Evolutionary conservation across 306 rosid genomes (phyloP).

Genomic region (Vigna trinervia): DNA sequence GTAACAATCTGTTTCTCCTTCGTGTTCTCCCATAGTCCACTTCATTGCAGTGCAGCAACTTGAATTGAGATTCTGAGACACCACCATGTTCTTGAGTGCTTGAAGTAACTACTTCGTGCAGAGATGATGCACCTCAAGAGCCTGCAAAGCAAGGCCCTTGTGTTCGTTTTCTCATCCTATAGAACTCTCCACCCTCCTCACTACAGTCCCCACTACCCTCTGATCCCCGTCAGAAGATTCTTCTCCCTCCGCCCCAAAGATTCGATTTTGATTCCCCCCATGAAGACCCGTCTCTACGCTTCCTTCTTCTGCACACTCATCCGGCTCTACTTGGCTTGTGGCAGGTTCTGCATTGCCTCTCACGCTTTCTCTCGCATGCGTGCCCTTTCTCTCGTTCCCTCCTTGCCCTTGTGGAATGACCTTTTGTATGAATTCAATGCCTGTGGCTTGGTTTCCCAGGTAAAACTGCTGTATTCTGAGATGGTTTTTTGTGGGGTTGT

Average conservation of each 20-base stretch:
- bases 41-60: neutral
- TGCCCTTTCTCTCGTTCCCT: constrained; percentile 59
- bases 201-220: constrained; percentile 2
- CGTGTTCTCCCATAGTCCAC: neutral
- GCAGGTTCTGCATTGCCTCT: constrained; percentile 59
- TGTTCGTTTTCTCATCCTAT: constrained; percentile 42
- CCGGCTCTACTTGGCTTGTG: constrained; percentile 69
- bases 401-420: constrained; percentile 65
- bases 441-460: constrained; percentile 67
- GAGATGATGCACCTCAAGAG: constrained; percentile 53
- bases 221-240: constrained; percentile 30
- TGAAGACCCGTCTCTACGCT: constrained; percentile 59
- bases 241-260: constrained; percentile 22
- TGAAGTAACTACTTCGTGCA: neutral
- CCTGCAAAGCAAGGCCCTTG: constrained; percentile 42
- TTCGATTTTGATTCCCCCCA: constrained; percentile 44
- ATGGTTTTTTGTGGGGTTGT: constrained; percentile 66
- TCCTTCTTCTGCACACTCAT: constrained; percentile 78
- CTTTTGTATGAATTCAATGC: constrained; percentile 68
- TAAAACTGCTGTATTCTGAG: constrained; percentile 58
- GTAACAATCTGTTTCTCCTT: neutral
- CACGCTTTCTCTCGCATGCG: constrained; percentile 64
- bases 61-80: neutral
- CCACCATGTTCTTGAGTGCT: neutral
- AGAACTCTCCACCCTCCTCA: constrained; percentile 27